Evolutionary conservation across 106 monocot species (phyloP), one percentile per base, ranked within the genome.

Genomic region (Platanthera zijinensis): DNA sequence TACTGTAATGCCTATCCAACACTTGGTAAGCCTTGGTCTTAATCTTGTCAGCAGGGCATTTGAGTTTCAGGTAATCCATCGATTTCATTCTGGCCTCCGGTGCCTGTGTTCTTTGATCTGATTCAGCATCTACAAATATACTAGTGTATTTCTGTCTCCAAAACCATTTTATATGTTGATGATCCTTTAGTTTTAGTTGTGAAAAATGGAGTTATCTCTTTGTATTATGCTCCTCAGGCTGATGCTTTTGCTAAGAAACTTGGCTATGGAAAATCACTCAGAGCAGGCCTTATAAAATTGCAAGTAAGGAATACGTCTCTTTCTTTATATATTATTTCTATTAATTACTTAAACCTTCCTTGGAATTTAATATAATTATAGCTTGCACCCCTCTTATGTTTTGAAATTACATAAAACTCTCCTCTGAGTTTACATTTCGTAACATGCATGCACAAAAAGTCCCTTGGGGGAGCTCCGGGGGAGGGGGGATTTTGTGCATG

Each of bases 241-340:
- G 96, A 96, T 89, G 89, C 87, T 70, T 96, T 96, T 89, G 96
- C 89, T 18, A 93, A 93, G 86, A 89, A 93, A 74, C 85, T 96
- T 68, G 93, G 91, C 25, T 93, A 91, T 87, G 22, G 83, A 19
- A 52, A 76, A 74, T 50, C 78, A 81, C 93, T 96, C 79, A 51
- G 86, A 32, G 85, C 89, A 74, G 96, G 85, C 68, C 96, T 96
- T 75, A 80, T 96, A 28, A 96, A 86, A 75, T 79, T 96, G 30
- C 96, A 96, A 87, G 96, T 96, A 10, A 80, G 70, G 48, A 12
- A 71, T 8, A 48, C 10, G 5, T 11, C 21, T 70, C 48, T 70
- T 70, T 48, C 5, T 45, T n/a, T 8, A 47, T 70, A 47, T 47
- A 47, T 70, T 5, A 5, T 48, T 17, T 22, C 22, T 47, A 70